phyloP scores from a whole-genome alignment of 176 grass and related monocot genomes.

The Stipa capillata region DNA sequence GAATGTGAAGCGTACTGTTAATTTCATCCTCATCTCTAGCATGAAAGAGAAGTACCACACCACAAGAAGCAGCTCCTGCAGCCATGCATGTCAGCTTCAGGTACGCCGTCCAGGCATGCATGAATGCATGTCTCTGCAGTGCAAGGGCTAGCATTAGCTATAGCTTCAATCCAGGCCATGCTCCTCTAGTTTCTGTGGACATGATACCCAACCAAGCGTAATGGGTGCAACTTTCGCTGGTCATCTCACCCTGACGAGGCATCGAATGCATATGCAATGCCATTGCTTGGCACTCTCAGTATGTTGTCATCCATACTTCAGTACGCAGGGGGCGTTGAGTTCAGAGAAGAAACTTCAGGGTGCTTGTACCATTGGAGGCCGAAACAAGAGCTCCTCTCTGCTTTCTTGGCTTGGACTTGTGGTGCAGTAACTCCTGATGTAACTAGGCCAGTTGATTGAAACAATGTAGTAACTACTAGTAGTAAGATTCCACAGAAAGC shows the following conservation, averaged over 20 bases:
- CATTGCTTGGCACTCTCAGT: too few relatives aligned
- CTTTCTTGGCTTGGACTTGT: background rate
- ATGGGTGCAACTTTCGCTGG: constrained; percentile 10
- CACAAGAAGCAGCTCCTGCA: background rate
- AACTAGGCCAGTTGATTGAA: background rate
- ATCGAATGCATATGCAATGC: too few relatives aligned
- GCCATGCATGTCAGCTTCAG: background rate
- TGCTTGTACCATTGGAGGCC: background rate
- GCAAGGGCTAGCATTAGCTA: background rate
- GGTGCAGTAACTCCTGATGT: background rate
- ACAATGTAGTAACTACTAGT: background rate
- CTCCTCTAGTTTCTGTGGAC: background rate
- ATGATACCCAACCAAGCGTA: background rate
- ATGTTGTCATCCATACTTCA: too few relatives aligned
- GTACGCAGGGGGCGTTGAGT: background rate
- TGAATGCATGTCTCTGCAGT: background rate
- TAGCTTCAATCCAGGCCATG: background rate
- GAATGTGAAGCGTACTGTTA: background rate
- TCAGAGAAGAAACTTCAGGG: background rate
- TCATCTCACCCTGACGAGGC: too few relatives aligned
- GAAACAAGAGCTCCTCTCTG: background rate
- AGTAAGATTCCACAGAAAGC: background rate
- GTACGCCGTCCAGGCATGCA: background rate
- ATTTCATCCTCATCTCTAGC: background rate
- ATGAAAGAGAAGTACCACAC: background rate